phyloP scores from a whole-genome alignment of 2,329 filamentous ascomycete genomes.

The Blumeriella jaapii region DNA sequence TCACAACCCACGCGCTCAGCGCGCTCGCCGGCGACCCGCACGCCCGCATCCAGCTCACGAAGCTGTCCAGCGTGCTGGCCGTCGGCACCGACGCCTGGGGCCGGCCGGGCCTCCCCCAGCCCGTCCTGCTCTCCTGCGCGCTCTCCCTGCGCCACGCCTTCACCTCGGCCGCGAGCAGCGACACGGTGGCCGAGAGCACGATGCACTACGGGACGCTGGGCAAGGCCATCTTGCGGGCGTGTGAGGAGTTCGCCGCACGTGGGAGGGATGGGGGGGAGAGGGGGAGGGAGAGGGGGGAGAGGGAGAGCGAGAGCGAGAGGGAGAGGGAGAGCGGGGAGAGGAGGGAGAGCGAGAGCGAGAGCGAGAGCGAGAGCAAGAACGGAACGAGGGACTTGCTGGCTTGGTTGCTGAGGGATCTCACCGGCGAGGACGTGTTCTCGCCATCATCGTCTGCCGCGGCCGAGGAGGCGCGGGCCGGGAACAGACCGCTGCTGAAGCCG shows the following conservation, averaged over 20 bases:
- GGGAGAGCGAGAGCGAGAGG: no score
- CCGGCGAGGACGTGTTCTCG: constrained; percentile 4
- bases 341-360: no score
- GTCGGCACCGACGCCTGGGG: constrained; percentile 41
- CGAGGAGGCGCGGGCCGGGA: no score
- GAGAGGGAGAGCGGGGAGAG: no score
- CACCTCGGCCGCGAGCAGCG: constrained; percentile 38
- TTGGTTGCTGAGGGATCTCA: constrained; percentile 11
- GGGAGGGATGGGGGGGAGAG: no score
- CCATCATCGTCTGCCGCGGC: no score
- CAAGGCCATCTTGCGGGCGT: constrained; percentile 46
- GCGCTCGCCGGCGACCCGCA: constrained; percentile 31
- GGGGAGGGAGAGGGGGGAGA: no score
- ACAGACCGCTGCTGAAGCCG: constrained; percentile 27
- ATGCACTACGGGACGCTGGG: constrained; percentile 64
- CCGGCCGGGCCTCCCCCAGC: constrained; percentile 43
- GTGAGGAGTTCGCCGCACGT: constrained; percentile 11
- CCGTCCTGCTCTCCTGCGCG: constrained; percentile 46
- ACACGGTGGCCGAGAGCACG: constrained; percentile 56
- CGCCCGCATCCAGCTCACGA: constrained; percentile 46
- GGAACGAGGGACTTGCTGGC: constrained; percentile 6
- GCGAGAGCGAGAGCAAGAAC: no score
- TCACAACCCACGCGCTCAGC: constrained; percentile 10
- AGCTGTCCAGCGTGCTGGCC: constrained; percentile 45
- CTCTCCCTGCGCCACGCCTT: constrained; percentile 47